Evolutionary conservation across 768 basidiomycete genomes (phyloP), one percentile per base, ranked within the genome.

Genomic region (Termitomyces sp.): DNA sequence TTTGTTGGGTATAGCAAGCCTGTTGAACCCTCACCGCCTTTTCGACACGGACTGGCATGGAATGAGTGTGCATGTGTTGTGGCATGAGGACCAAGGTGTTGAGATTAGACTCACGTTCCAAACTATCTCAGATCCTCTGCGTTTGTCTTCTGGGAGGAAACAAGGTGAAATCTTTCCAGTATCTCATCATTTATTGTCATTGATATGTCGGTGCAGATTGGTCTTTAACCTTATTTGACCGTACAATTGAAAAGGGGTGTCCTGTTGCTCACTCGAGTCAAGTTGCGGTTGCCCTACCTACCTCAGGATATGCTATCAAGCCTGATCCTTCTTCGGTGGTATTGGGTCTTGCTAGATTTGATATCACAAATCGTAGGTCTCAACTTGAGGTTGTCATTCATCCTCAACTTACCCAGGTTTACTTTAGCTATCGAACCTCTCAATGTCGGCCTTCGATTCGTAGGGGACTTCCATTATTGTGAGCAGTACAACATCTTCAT

Each of bases 21-120:
- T n/a, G n/a, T n/a, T n/a, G n/a, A n/a, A n/a, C n/a, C n/a, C n/a
- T n/a, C n/a, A n/a, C n/a, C n/a, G n/a, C n/a, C n/a, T n/a, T n/a
- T n/a, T n/a, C n/a, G n/a, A n/a, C n/a, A n/a, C n/a, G n/a, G n/a
- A n/a, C n/a, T n/a, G n/a, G n/a, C n/a, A 96, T 65, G 90, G 90
- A 0, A 82, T 98, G 67, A 83, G 86, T 9, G 74, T 96, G 1
- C 88, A 93, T 67, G 90, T 92, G 2, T 69, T 79, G 24, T 91
- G 86, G 76, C 76, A 74, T 20, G 74, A 77, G 43, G 74, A 74
- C 6, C 70, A 69, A 36, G 87, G 83, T 16, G 76, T 93, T 22
- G 83, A 88, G 67, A 78, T n/a, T n/a, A n/a, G n/a, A n/a, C n/a
- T n/a, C n/a, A n/a, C n/a, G n/a, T n/a, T n/a, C n/a, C n/a, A n/a